phyloP scores from a whole-genome alignment of 2,329 filamentous ascomycete genomes.

The Pestalotiopsis sp. region DNA sequence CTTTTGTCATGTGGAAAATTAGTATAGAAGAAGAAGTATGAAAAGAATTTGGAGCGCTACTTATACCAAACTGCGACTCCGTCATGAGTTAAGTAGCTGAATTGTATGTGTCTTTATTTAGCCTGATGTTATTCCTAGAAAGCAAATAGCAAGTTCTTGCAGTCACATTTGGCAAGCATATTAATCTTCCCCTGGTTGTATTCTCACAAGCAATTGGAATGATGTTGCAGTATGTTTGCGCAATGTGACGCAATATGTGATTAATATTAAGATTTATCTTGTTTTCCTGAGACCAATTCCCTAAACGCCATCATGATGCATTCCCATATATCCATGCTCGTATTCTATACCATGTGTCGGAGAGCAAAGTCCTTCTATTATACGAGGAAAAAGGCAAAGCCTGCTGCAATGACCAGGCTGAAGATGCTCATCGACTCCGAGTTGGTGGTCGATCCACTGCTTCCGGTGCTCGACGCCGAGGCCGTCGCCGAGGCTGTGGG shows the following conservation, averaged over 20 bases:
- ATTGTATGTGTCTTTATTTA: too few species aligned
- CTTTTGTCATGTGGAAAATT: too few species aligned
- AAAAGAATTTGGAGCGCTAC: too few species aligned
- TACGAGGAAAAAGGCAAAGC: not conserved
- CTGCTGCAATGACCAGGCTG: not conserved
- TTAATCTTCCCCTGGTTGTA: too few species aligned
- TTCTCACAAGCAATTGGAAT: not conserved
- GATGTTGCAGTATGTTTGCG: not conserved
- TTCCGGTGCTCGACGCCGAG: not conserved
- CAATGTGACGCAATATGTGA: not conserved
- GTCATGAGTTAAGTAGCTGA: too few species aligned
- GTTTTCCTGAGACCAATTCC: not conserved
- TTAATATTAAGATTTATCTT: not conserved
- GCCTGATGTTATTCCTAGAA: too few species aligned
- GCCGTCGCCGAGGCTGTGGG: not conserved
- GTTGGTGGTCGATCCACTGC: not conserved
- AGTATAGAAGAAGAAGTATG: too few species aligned
- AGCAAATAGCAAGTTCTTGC: too few species aligned
- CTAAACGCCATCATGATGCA: slow-evolving; percentile 2
- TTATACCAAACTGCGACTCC: too few species aligned
- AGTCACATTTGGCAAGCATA: too few species aligned
- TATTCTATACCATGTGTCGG: not conserved
- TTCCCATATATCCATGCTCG: not conserved
- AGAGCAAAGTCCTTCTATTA: not conserved
- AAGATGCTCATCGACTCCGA: not conserved